Conservation (phyloP, 257 asterid species). For the Gynochthodes officinalis region DNA sequence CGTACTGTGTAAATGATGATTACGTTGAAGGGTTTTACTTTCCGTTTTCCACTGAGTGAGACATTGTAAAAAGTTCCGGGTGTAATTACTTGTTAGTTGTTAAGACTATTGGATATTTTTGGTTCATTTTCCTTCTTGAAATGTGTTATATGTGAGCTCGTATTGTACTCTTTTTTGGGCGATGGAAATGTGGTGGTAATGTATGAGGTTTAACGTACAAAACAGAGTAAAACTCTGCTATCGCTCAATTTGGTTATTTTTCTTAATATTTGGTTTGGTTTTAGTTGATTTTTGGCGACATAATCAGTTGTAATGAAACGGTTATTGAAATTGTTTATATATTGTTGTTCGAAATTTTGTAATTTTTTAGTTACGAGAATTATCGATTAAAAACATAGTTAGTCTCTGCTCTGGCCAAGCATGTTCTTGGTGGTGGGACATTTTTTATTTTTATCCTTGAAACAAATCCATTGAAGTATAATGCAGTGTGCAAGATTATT, state of each 20-base stretch:
- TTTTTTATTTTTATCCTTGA: too few relatives aligned
- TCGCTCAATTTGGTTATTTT: neutral
- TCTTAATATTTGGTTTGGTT: neutral
- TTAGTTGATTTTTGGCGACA: neutral
- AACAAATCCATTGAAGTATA: neutral
- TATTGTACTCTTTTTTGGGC: neutral
- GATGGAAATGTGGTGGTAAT: neutral
- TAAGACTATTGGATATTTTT: neutral
- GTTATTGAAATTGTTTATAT: neutral
- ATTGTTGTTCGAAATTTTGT: neutral
- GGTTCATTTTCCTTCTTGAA: neutral
- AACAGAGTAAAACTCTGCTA: neutral
- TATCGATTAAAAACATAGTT: neutral
- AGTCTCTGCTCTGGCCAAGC: neutral
- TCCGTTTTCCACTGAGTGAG: neutral
- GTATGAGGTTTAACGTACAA: neutral
- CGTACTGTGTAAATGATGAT: neutral
- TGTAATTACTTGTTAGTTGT: neutral
- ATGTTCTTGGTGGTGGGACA: neutral
- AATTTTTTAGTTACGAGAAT: neutral
- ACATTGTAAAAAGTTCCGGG: neutral
- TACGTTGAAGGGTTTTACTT: neutral
- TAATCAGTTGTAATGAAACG: neutral
- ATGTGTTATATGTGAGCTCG: neutral
- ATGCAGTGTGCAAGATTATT: neutral